A percentile compares a stretch with the other conserved stretches of the same genome.
Conservation (phyloP, 139 green algal species). For the Chlamydomonas schloesseri region DNA sequence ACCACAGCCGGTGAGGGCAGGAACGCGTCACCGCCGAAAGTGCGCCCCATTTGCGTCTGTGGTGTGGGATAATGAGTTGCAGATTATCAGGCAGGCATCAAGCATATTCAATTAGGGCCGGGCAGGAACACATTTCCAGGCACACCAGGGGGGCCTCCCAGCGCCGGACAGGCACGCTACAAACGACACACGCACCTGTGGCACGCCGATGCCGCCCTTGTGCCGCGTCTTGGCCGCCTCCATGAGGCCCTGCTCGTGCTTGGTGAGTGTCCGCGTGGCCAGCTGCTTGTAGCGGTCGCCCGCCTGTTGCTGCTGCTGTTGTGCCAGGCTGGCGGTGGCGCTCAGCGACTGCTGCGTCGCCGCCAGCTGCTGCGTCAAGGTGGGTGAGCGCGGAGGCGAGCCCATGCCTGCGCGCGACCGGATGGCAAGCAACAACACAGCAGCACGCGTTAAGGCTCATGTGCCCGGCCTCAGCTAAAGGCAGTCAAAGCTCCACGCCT, state of each 20-base stretch:
- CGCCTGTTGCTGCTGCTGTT: not conserved
- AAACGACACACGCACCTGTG: constrained; percentile 34
- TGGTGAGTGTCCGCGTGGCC: constrained; percentile 57
- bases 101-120: no score
- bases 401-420: constrained; percentile 5
- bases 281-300: constrained; percentile 46
- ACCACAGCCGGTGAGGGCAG: constrained; percentile 62
- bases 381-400: constrained; percentile 16
- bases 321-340: not conserved
- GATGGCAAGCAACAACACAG: no score
- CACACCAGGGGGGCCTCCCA: no score
- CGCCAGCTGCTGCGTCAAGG: not conserved
- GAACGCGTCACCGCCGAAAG: constrained; percentile 73
- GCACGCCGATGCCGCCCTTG: constrained; percentile 51
- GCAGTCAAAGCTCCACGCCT: no score
- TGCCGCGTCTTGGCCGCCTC: constrained; percentile 60
- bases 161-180: not conserved
- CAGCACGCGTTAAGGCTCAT: no score
- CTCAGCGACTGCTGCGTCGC: not conserved
- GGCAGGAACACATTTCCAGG: not conserved
- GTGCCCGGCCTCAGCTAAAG: no score
- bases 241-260: constrained; percentile 61
- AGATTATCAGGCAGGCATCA: no score
- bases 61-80: not conserved
- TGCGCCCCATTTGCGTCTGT: constrained; percentile 65